Evolutionary conservation across 768 basidiomycete genomes (phyloP).

Genomic region (Hortiboletus campestris): DNA sequence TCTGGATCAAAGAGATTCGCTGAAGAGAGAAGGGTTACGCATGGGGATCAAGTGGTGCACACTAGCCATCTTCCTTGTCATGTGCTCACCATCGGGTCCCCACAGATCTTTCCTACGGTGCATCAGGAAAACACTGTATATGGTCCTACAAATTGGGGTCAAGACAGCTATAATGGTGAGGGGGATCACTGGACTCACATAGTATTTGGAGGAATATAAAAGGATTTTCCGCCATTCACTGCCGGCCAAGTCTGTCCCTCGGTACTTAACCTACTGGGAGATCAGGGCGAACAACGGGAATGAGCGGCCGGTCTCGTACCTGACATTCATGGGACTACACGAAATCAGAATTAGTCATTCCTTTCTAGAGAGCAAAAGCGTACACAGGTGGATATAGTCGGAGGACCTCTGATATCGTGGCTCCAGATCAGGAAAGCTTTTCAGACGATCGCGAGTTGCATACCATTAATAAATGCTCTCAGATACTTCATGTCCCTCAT

Average conservation of each 20-base stretch:
- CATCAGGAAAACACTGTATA: slow-evolving; percentile 32
- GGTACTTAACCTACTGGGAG: slow-evolving; percentile 8
- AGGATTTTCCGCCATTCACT: slow-evolving; percentile 39
- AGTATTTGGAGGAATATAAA: slow-evolving; percentile 48
- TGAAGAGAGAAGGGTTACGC: background rate
- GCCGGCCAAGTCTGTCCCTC: slow-evolving; percentile 22
- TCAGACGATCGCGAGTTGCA: too few species aligned
- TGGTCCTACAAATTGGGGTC: background rate
- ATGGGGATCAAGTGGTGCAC: background rate
- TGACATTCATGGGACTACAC: slow-evolving; percentile 22
- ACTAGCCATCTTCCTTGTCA: too few species aligned
- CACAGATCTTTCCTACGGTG: slow-evolving; percentile 39
- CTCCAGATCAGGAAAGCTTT: too few species aligned
- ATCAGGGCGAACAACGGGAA: background rate
- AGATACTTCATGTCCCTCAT: too few species aligned
- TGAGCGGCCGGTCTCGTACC: slow-evolving; percentile 4
- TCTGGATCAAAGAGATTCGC: slow-evolving; percentile 56
- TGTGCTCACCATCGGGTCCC: slow-evolving; percentile 35
- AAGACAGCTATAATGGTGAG: background rate
- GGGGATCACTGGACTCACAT: slow-evolving; percentile 13
- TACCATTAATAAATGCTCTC: too few species aligned
- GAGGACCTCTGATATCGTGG: slow-evolving; percentile 26
- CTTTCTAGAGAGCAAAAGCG: background rate
- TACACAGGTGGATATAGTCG: slow-evolving; percentile 33
- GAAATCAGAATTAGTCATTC: slow-evolving; percentile 1